Percentiles rank a stretch among this genome's conserved stretches.
Conservation (phyloP, 179 eudicot species). For the Silene noctiflora region DNA sequence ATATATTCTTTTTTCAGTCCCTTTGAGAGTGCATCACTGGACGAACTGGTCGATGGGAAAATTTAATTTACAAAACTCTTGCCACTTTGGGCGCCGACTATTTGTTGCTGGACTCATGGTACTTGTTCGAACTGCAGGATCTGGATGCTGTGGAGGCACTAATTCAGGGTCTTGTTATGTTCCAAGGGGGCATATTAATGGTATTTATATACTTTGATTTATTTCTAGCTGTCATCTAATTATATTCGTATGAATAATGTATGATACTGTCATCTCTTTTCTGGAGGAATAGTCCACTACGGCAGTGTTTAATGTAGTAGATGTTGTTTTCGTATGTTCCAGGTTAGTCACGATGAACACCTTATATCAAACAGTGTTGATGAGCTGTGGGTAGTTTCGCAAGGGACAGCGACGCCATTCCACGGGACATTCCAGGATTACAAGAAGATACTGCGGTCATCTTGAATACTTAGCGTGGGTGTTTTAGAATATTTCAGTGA, state of each 20-base stretch:
- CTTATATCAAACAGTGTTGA: conserved; percentile 95
- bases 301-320: conserved; percentile 8
- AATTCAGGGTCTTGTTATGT: conserved; percentile 93
- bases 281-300: not conserved
- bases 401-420: conserved; percentile 74
- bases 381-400: conserved; percentile 88
- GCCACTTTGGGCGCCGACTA: not conserved
- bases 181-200: conserved; percentile 99
- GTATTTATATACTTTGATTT: conserved; percentile 35
- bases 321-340: conserved; percentile 31
- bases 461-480: conserved; percentile 19
- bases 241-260: no score
- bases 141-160: conserved; percentile 98
- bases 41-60: not conserved
- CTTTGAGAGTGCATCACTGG: not conserved
- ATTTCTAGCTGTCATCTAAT: not conserved
- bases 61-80: not conserved
- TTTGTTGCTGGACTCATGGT: conserved; percentile 8
- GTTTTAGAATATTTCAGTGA: not conserved
- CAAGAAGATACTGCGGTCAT: conserved; percentile 73
- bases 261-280: no score
- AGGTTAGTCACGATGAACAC: conserved; percentile 99
- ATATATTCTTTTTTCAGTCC: not conserved
- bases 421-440: conserved; percentile 87
- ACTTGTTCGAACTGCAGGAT: conserved; percentile 50